A percentile compares a stretch with the other conserved stretches of the same genome.
Evolutionary conservation across 352 stramenopile genomes (phyloP).

Genomic region (Phytophthora ramorum): DNA sequence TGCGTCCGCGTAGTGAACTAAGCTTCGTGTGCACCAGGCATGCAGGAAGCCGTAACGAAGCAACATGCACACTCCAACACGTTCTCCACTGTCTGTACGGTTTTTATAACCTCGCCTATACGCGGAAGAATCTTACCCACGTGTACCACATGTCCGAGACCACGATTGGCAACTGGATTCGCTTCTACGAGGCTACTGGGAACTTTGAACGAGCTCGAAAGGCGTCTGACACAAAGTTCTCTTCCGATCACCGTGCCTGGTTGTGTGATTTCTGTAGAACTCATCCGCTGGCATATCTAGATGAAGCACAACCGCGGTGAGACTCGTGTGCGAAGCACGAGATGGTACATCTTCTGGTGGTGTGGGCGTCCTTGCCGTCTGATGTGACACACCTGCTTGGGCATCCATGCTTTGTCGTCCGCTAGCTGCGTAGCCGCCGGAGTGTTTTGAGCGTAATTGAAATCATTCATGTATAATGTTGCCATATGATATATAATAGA

Average conservation of each 20-base stretch:
- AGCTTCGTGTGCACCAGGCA: no score
- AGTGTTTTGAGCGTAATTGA: no score
- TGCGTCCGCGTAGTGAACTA: no score
- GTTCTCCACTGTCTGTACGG: not conserved
- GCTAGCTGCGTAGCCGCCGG: no score
- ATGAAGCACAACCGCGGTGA: no score
- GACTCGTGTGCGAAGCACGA: no score
- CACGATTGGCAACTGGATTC: not conserved
- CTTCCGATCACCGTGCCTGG: not conserved
- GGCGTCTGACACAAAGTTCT: not conserved
- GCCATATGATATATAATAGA: no score
- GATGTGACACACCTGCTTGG: no score
- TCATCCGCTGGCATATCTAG: not conserved
- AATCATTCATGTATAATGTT: no score
- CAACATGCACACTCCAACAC: not conserved
- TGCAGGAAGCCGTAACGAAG: not conserved
- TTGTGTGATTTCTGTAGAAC: not conserved
- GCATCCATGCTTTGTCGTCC: no score
- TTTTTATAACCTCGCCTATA: not conserved
- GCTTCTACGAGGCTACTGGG: not conserved
- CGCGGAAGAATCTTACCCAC: not conserved
- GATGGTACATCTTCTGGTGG: no score
- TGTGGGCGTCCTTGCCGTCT: no score
- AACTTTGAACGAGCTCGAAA: not conserved
- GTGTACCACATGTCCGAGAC: not conserved